These are phyloP conservation scores for Stentor roeselii DNA, from an alignment of 73 alveolate species.

Conservation along the genomic window DNA sequence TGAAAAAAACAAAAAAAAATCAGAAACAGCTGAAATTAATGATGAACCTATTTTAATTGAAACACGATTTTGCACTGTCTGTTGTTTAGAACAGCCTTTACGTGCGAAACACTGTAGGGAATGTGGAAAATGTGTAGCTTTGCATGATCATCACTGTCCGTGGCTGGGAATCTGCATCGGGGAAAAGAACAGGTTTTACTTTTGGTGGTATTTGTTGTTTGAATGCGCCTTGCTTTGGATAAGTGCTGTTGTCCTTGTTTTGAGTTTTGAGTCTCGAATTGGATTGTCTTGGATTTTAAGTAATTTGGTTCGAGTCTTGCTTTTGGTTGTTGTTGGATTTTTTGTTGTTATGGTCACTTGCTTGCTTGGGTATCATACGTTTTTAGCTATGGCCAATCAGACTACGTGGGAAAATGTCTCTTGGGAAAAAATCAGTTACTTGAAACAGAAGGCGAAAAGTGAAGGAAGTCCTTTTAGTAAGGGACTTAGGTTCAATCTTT, in stretches of 20 bases:
- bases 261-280: background rate
- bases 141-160: conserved; percentile 96
- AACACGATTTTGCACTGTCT: conserved; percentile 62
- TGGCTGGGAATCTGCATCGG: conserved; percentile 93
- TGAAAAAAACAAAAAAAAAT: background rate
- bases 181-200: conserved; percentile 66
- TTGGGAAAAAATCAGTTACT: conserved; percentile 57
- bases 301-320: background rate
- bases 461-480: conserved; percentile 47
- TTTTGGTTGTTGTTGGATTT: background rate
- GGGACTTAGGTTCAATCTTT: conserved; percentile 19
- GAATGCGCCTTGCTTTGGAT: conserved; percentile 29
- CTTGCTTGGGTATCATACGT: conserved; percentile 38
- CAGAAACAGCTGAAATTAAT: background rate
- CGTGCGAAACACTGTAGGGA: conserved; percentile 81
- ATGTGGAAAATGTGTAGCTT: conserved; percentile 89
- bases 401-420: conserved; percentile 73
- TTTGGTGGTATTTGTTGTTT: conserved; percentile 52
- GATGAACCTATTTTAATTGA: conserved; percentile 30
- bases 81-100: conserved; percentile 67
- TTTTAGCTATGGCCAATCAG: conserved; percentile 42
- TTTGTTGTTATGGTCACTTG: conserved; percentile 43
- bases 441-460: conserved; percentile 44
- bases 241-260: background rate
- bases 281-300: background rate